These are phyloP conservation scores for Zelopaecilomyces penicillatus DNA, from an alignment of 2,329 filamentous ascomycete genomes.

Conservation along the genomic window DNA sequence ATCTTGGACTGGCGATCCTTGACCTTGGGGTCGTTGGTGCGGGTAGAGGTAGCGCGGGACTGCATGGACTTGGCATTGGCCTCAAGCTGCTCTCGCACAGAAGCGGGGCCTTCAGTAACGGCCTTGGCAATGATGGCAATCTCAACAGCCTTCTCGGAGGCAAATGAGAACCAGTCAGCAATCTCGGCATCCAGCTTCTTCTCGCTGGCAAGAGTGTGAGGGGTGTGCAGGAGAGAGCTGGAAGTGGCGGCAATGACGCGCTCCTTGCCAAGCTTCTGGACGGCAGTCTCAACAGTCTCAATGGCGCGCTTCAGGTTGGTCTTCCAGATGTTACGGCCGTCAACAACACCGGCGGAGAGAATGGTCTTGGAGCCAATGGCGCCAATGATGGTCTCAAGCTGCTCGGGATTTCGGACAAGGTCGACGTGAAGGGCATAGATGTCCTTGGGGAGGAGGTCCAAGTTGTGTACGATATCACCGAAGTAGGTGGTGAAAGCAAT, in stretches of 20 bases:
- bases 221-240: constrained; percentile 95
- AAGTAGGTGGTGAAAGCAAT: constrained; percentile 95
- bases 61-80: constrained; percentile 94
- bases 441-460: constrained; percentile 73
- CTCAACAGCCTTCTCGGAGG: constrained; percentile 86
- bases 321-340: constrained; percentile 99
- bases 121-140: constrained; percentile 93
- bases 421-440: constrained; percentile 87
- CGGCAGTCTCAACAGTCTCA: constrained; percentile 76
- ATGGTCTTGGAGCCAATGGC: constrained; percentile 82
- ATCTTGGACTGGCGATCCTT: constrained; percentile 93
- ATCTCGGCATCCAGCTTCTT: constrained; percentile 95
- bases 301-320: constrained; percentile 97
- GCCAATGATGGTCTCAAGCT: constrained; percentile 76
- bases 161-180: constrained; percentile 97
- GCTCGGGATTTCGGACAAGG: constrained; percentile 96
- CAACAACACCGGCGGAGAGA: constrained; percentile 92
- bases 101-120: constrained; percentile 81
- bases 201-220: constrained; percentile 95
- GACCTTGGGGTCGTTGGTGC: constrained; percentile 94
- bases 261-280: constrained; percentile 94
- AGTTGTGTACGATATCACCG: constrained; percentile 98
- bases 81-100: constrained; percentile 83
- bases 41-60: constrained; percentile 81
- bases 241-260: constrained; percentile 95